Percentiles rank a stretch among this genome's conserved stretches.
Conservation (phyloP, 164 flowering plant genomes). For the Dillenia turbinata region DNA sequence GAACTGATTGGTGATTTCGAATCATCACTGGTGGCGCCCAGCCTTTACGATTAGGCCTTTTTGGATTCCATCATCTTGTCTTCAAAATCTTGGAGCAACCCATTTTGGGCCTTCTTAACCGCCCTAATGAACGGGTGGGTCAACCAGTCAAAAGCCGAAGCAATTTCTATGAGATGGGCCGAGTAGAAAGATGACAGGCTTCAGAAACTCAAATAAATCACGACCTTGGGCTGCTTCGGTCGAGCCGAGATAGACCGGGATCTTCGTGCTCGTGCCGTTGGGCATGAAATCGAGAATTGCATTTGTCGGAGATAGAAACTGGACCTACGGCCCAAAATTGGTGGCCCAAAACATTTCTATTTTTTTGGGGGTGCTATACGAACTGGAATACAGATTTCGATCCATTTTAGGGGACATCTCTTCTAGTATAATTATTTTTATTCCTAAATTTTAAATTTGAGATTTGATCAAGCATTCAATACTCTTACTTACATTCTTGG, state of each 20-base stretch:
- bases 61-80: slow-evolving; percentile 10
- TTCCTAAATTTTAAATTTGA: too few relatives aligned
- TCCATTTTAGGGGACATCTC: too few relatives aligned
- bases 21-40: slow-evolving; percentile 24
- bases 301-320: not conserved
- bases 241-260: slow-evolving; percentile 11
- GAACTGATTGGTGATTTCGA: slow-evolving; percentile 12
- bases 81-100: slow-evolving; percentile 15
- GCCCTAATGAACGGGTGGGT: slow-evolving; percentile 21
- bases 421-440: too few relatives aligned
- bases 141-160: slow-evolving; percentile 19
- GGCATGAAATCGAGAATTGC: not conserved
- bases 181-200: slow-evolving; percentile 6
- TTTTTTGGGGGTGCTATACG: too few relatives aligned
- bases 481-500: too few relatives aligned
- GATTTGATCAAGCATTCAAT: too few relatives aligned
- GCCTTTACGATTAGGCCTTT: slow-evolving; percentile 15
- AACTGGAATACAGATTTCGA: too few relatives aligned
- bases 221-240: slow-evolving; percentile 7
- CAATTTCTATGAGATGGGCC: slow-evolving; percentile 16
- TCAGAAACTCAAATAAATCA: slow-evolving; percentile 19
- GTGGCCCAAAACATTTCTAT: slow-evolving; percentile 1
- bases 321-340: slow-evolving; percentile 36
- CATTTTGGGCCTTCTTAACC: slow-evolving; percentile 4
- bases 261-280: not conserved